Base-by-base conservation (phyloP, 2,329 filamentous ascomycete genomes). In the Exophiala sp. region DNA sequence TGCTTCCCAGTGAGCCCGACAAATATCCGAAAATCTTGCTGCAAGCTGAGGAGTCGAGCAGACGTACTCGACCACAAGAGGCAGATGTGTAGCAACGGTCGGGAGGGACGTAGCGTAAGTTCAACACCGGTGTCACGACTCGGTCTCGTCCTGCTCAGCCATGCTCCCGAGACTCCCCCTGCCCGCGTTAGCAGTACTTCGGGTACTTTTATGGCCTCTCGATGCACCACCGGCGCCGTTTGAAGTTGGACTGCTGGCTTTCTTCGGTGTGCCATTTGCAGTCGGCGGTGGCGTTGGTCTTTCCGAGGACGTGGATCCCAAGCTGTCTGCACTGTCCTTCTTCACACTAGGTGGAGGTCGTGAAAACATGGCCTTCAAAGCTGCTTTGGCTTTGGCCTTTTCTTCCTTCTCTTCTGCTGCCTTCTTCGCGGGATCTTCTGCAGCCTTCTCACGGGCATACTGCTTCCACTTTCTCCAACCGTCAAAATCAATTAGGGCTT, bases 401-500 rank as follows among this genome's bases (percentile, higher is more conserved):
- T 61, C 60, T 45, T 63, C 62, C 45, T 63, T 60, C 20, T 62
- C 58, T 39, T 62, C 57, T 3, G 57, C 55, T 8, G 58, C 59
- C 43, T 58, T 58, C 55, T 62, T 60, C 21, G 50, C 57, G 24
- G 62, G 59, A 35, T 55, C 55, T 49, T 61, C 49, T 32, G 42
- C 50, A 3, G 47, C 67, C 50, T 68, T 69, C 12, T 66, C 66
- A 21, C 71, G 70, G 36, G 72, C 73, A 66, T 89, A 92, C 65
- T 94, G 89, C 70, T 96, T 96, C 94, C 94, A 99, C 71, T 90
- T 90, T 51, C 91, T 84, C 94, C 94, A 99, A 58, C 94, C 94
- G 69, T 97, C 92, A 69, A 94, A 97, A 75, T 99, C 94, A 66
- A 99, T 97, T 20, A 99, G 80, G 8, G 94, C 94, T 75, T 97